Conservation (phyloP, 352 stramenopile species). For the Peronospora belbahrii region DNA sequence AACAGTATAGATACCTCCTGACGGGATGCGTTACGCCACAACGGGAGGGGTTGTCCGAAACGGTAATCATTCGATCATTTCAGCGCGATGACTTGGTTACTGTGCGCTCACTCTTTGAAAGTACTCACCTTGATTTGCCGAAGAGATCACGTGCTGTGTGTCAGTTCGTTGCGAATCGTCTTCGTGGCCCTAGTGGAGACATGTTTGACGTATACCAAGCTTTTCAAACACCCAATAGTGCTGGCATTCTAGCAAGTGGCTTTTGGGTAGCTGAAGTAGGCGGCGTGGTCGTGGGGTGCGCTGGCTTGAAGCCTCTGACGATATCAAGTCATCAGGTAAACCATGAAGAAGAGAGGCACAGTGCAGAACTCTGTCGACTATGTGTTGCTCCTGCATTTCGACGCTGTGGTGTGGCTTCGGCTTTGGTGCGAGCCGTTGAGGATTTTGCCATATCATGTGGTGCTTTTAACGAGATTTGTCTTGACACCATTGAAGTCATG, state of each 20-base stretch:
- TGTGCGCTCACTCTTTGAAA: slow-evolving; percentile 55
- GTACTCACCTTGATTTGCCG: slow-evolving; percentile 46
- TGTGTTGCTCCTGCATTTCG: slow-evolving; percentile 36
- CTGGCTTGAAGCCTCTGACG: slow-evolving; percentile 39
- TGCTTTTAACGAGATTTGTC: slow-evolving; percentile 28
- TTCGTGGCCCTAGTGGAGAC: slow-evolving; percentile 36
- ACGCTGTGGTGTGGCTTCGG: slow-evolving; percentile 39
- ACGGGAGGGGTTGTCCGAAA: not conserved
- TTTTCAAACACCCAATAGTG: slow-evolving; percentile 24
- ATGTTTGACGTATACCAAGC: slow-evolving; percentile 39
- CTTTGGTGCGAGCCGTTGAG: slow-evolving; percentile 40
- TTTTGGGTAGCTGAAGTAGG: slow-evolving; percentile 57
- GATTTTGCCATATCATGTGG: slow-evolving; percentile 18
- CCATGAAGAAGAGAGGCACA: not conserved
- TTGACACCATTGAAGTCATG: slow-evolving; percentile 68
- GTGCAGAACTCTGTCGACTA: slow-evolving; percentile 54
- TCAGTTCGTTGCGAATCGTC: slow-evolving; percentile 57
- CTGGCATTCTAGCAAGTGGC: slow-evolving; percentile 11
- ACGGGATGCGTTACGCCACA: slow-evolving; percentile 5
- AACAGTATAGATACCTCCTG: slow-evolving; percentile 21
- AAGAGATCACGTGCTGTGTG: slow-evolving; percentile 47
- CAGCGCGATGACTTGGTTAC: slow-evolving; percentile 29
- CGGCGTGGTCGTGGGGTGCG: slow-evolving; percentile 41
- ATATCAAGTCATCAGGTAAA: not conserved
- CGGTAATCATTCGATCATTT: slow-evolving; percentile 45